phyloP scores from a whole-genome alignment of 2,329 filamentous ascomycete species.

The Didymella lethalis region DNA sequence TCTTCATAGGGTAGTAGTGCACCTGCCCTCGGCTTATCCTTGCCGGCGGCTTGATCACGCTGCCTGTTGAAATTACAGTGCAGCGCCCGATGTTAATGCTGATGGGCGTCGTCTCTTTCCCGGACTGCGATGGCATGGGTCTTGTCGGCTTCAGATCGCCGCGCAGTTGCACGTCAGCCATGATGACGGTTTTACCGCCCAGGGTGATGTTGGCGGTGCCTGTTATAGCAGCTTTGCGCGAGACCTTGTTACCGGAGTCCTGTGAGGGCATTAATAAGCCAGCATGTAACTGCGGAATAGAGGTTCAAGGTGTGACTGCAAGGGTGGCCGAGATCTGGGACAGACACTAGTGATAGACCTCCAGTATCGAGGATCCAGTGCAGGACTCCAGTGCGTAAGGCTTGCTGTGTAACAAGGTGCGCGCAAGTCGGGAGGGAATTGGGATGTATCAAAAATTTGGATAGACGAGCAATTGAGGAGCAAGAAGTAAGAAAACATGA shows the following conservation, averaged over 20 bases:
- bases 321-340: too few species aligned
- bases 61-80: slow-evolving; percentile 83
- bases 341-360: too few species aligned
- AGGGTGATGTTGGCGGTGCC: slow-evolving; percentile 98
- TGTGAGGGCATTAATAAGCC: slow-evolving; percentile 47
- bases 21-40: slow-evolving; percentile 78
- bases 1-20: slow-evolving; percentile 86
- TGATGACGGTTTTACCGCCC: slow-evolving; percentile 91
- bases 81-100: slow-evolving; percentile 91
- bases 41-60: slow-evolving; percentile 81
- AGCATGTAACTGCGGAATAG: too few species aligned
- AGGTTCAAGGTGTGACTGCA: too few species aligned
- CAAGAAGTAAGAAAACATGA: neutral
- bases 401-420: too few species aligned
- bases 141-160: slow-evolving; percentile 73
- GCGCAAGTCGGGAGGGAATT: neutral
- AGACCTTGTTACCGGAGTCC: slow-evolving; percentile 99
- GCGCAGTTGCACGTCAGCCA: slow-evolving; percentile 91
- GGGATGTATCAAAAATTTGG: neutral
- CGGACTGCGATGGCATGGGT: slow-evolving; percentile 44
- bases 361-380: too few species aligned
- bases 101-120: slow-evolving; percentile 46
- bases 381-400: too few species aligned
- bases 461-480: neutral
- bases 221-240: slow-evolving; percentile 87